phyloP scores from a whole-genome alignment of 768 basidiomycete genomes.

The Gymnopilus junonius region DNA sequence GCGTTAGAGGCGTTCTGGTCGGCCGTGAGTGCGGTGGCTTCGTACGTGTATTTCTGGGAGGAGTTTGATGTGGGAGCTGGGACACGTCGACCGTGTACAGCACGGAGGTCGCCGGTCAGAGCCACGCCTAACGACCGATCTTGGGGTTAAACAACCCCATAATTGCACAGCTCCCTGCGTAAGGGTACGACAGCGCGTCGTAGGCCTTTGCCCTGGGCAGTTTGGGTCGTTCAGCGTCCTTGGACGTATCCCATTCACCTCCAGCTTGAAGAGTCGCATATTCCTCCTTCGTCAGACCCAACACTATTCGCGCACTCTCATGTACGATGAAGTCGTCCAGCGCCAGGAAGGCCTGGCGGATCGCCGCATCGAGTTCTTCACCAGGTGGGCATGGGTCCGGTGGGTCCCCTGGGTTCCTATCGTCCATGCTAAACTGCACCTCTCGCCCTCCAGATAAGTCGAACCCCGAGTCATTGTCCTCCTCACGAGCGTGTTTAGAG shows the following conservation, averaged over 20 bases:
- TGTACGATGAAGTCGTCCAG: conserved; percentile 48
- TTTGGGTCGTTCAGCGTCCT: neutral
- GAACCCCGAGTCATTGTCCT: conserved; percentile 6
- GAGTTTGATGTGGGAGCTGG: neutral
- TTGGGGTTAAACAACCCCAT: conserved; percentile 47
- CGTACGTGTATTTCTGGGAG: conserved; percentile 32
- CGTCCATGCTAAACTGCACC: neutral
- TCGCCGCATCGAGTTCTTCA: conserved; percentile 36
- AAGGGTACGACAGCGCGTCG: neutral
- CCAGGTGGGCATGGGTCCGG: conserved; percentile 27
- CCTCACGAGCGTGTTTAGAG: conserved; percentile 16
- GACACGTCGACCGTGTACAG: conserved; percentile 48
- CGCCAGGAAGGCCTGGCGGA: conserved; percentile 40
- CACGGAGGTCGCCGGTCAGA: conserved; percentile 52
- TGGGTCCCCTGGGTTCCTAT: conserved; percentile 6
- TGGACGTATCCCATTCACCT: neutral
- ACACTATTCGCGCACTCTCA: conserved; percentile 30
- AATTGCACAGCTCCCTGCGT: conserved; percentile 47
- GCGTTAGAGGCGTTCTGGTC: conserved; percentile 47
- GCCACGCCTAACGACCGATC: conserved; percentile 44
- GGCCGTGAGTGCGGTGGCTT: conserved; percentile 42
- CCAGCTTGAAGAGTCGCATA: conserved; percentile 8
- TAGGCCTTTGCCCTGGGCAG: neutral
- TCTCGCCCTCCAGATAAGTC: conserved; percentile 10
- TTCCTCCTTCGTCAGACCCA: conserved; percentile 15